phyloP scores from a whole-genome alignment of 306 rosid species.

The Quercus dentata region DNA sequence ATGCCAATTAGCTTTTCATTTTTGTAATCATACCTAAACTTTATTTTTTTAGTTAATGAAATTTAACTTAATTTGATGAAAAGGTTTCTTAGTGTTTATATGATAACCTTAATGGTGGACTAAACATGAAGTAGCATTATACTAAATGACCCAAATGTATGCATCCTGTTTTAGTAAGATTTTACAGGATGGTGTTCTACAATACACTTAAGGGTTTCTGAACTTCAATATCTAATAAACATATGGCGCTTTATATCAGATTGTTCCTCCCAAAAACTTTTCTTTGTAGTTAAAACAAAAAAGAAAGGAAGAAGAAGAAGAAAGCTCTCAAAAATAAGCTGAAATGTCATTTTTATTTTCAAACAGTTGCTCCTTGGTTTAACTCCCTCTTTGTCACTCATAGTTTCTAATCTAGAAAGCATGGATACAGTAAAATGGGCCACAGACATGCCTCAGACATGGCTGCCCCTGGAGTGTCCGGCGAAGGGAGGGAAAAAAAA shows the following conservation, averaged over 20 bases:
- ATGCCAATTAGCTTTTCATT: background rate
- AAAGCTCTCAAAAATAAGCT: no score
- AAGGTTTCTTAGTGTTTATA: background rate
- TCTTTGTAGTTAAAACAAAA: no score
- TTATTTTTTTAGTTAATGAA: background rate
- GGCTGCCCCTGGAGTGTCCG: no score
- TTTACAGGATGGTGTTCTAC: background rate
- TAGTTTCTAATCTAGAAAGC: no score
- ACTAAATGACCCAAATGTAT: background rate
- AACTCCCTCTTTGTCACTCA: no score
- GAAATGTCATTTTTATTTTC: no score
- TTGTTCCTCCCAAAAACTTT: no score
- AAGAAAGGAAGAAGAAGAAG: no score
- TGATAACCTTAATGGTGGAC: background rate
- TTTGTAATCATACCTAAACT: slow-evolving; percentile 6
- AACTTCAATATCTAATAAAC: background rate
- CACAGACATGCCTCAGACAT: no score
- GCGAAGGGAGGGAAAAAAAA: no score
- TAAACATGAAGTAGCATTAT: background rate
- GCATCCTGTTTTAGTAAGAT: background rate
- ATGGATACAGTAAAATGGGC: no score
- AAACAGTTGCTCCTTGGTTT: no score
- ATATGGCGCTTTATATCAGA: background rate
- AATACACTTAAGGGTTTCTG: background rate
- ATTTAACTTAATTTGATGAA: background rate